These are phyloP conservation scores for Viola pubescens DNA, from an alignment of 441 rosid species.

Conservation along the genomic window DNA sequence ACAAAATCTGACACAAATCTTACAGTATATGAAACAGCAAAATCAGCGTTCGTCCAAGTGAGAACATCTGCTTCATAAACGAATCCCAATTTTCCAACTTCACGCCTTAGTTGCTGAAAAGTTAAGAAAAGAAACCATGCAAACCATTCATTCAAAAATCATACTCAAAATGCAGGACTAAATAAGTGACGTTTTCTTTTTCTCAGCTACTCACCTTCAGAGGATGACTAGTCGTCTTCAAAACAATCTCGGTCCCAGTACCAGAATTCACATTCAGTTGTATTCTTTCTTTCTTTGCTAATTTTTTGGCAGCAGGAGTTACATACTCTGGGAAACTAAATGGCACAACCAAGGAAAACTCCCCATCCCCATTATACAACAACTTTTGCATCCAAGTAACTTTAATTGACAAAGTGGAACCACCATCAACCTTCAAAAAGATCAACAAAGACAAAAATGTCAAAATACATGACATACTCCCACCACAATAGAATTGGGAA, in stretches of 20 bases:
- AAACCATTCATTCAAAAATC: slow-evolving; percentile 3
- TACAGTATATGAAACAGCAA: slow-evolving; percentile 71
- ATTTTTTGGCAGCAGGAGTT: slow-evolving; percentile 71
- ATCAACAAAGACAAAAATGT: background rate
- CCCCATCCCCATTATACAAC: slow-evolving; percentile 36
- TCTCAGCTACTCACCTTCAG: slow-evolving; percentile 50
- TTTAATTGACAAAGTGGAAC: slow-evolving; percentile 60
- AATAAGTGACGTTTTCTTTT: background rate
- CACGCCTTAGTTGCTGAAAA: slow-evolving; percentile 58
- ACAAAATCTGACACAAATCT: slow-evolving; percentile 18
- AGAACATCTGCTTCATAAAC: slow-evolving; percentile 80
- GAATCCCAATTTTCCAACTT: slow-evolving; percentile 53
- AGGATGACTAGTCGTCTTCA: slow-evolving; percentile 73
- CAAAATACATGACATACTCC: background rate
- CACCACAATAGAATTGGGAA: background rate
- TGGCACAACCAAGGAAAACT: slow-evolving; percentile 55
- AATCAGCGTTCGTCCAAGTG: slow-evolving; percentile 64
- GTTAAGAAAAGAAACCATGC: slow-evolving; percentile 3
- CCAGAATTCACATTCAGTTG: slow-evolving; percentile 60
- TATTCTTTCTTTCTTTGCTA: slow-evolving; percentile 70
- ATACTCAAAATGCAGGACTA: slow-evolving; percentile 12
- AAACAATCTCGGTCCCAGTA: slow-evolving; percentile 56
- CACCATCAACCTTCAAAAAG: slow-evolving; percentile 70
- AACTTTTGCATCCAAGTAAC: slow-evolving; percentile 79
- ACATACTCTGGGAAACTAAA: slow-evolving; percentile 84